Percentiles rank a stretch among this genome's conserved stretches.
These are phyloP conservation scores for Yarrowia sp. DNA, from an alignment of 805 yeast genomes.

Conservation along the genomic window DNA sequence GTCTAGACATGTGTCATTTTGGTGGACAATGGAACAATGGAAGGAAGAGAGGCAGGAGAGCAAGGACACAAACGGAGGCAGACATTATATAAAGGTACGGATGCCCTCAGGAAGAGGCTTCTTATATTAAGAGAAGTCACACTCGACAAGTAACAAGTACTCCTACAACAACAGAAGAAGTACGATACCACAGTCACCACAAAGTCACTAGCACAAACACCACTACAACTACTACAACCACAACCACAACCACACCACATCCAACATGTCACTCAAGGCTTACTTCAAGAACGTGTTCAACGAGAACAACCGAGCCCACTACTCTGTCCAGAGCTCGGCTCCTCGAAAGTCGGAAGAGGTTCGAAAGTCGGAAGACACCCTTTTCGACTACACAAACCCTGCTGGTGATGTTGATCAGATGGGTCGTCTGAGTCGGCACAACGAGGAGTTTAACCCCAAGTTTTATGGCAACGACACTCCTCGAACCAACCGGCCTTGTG, in stretches of 20 bases:
- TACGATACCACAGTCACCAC: no score
- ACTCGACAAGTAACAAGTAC: no score
- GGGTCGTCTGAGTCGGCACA: neutral
- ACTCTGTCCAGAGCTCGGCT: neutral
- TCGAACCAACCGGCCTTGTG: constrained; percentile 4
- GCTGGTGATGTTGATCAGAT: neutral
- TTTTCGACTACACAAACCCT: neutral
- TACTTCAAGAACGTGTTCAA: constrained; percentile 5
- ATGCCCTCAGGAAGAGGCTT: neutral
- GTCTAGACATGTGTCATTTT: neutral
- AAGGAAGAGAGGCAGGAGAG: no score
- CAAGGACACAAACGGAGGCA: no score
- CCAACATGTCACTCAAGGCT: neutral
- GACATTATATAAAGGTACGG: neutral
- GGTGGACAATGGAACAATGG: neutral
- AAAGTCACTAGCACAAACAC: no score
- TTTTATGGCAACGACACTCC: constrained; percentile 5
- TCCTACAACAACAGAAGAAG: no score
- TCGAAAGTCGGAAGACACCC: constrained; percentile 1
- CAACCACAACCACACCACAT: neutral
- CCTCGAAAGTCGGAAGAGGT: constrained; percentile 4
- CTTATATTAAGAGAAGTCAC: no score
- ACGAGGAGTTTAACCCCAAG: constrained; percentile 22
- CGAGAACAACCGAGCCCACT: neutral
- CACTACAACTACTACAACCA: neutral